phyloP scores from a whole-genome alignment of 129 eudicot genomes.

The Flaveria bidentis region DNA sequence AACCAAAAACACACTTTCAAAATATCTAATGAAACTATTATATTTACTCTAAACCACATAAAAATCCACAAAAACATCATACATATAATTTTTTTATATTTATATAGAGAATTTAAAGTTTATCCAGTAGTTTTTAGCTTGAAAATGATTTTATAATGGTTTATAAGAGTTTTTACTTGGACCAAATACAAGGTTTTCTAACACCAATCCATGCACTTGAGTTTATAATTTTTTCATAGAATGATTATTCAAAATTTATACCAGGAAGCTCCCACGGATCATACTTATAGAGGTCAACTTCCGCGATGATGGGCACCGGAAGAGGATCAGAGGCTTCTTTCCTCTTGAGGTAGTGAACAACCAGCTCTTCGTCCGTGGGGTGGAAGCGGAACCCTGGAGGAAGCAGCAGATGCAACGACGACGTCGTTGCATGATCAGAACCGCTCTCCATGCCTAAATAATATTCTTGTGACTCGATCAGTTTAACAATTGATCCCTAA shows the following conservation, averaged over 20 bases:
- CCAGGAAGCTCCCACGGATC: slow-evolving; percentile 82
- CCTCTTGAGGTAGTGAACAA: slow-evolving; percentile 7
- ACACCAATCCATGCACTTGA: too few species aligned
- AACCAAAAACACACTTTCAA: too few species aligned
- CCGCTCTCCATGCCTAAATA: not conserved
- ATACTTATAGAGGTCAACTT: slow-evolving; percentile 62
- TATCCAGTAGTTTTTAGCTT: too few species aligned
- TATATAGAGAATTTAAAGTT: too few species aligned
- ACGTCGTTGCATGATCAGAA: not conserved
- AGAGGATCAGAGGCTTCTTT: slow-evolving; percentile 48
- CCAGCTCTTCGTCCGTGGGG: slow-evolving; percentile 1
- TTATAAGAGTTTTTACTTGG: too few species aligned
- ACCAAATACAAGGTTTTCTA: too few species aligned
- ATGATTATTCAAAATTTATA: slow-evolving; percentile 3
- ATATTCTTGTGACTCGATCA: not conserved
- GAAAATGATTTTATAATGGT: too few species aligned
- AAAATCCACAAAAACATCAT: too few species aligned
- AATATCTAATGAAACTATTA: too few species aligned
- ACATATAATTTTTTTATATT: too few species aligned
- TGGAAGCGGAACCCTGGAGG: not conserved
- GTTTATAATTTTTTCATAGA: too few species aligned
- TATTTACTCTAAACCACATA: too few species aligned
- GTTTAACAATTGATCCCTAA: not conserved
- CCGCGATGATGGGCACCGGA: slow-evolving; percentile 63
- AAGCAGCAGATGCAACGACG: not conserved